Evolutionary conservation across 148 eudicot genomes (phyloP).

Genomic region (Agrostemma githago): DNA sequence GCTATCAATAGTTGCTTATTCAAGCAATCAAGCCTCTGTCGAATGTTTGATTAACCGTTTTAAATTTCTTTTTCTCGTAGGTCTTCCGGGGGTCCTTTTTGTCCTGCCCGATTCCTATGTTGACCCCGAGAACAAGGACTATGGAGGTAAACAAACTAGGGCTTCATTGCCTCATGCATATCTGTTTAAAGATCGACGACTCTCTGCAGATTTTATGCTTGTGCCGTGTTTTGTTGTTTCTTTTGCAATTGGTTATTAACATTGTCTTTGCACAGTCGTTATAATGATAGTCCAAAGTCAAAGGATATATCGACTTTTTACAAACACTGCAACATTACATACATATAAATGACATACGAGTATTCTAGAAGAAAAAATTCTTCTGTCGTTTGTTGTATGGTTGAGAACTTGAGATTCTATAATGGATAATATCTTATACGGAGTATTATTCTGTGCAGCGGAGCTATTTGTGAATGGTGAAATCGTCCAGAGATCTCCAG

Average conservation of each 20-base stretch:
- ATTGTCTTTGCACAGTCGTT: not conserved
- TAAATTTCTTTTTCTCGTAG: constrained; percentile 24
- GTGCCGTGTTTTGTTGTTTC: not conserved
- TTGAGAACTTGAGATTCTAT: no score
- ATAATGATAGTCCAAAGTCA: no score
- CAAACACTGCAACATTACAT: no score
- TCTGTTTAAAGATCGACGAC: not conserved
- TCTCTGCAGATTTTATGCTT: not conserved
- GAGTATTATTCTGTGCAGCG: constrained; percentile 43
- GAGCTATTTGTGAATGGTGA: constrained; percentile 93
- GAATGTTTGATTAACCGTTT: not conserved
- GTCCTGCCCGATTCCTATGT: constrained; percentile 98
- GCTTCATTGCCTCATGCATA: not conserved
- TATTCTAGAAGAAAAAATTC: no score
- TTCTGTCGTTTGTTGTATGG: no score
- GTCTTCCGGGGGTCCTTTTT: constrained; percentile 84
- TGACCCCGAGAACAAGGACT: constrained; percentile 92
- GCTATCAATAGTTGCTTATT: not conserved
- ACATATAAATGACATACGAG: no score
- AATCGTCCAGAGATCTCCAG: constrained; percentile 90
- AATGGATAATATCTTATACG: no score
- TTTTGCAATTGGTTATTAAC: not conserved
- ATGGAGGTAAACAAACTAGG: constrained; percentile 59
- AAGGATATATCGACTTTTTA: no score
- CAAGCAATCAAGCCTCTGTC: not conserved